Evolutionary conservation across 257 asterid species (phyloP), one percentile per base, ranked within the genome.

Genomic region (Solanum bulbocastanum): DNA sequence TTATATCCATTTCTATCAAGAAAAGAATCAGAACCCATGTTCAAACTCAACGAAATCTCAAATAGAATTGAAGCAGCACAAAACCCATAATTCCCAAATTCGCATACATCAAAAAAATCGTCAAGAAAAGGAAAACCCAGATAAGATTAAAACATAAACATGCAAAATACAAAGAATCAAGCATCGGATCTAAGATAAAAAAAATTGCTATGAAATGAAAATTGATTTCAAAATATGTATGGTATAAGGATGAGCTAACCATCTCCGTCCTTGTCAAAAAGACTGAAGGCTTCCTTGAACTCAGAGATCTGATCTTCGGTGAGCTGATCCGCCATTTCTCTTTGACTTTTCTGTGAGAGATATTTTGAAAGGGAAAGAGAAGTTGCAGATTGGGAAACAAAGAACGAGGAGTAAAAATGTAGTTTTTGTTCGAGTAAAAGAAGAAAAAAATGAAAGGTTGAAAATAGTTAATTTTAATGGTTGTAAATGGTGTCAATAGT

Each of bases 221-320:
- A 42, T 1, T n/a, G 14, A 76, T 7, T 78, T 40, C 13, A 42
- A 40, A 25, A 78, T 40, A 78, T 78, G 62, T n/a, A 42, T 14
- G 20, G 5, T 62, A 12, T 66, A 66, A 66, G 36, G 20, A 25
- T 66, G 8, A 78, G 4, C 58, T 78, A 5, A 79, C 85, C 85
- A 44, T 79, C 85, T 79, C 85, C 85, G 5, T 44, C 85, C 13
- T 79, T 79, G 39, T 79, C 85, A 44, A 79, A 79, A 62, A 79
- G 85, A 27, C 85, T 79, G 58, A 79, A 79, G 27, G 85, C 85
- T 79, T 79, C 85, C 22, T 79, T 79, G 40, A 79, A 79, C 66
- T 79, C 85, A 44, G 85, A 79, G 85, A 79, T 79, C 85, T 79
- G 85, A 79, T 79, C 85, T 11, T 79, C 85, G 16, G 85, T 79